Evolutionary conservation across 2,329 filamentous ascomycete species (phyloP).

Genomic region (Colletotrichum scovillei): DNA sequence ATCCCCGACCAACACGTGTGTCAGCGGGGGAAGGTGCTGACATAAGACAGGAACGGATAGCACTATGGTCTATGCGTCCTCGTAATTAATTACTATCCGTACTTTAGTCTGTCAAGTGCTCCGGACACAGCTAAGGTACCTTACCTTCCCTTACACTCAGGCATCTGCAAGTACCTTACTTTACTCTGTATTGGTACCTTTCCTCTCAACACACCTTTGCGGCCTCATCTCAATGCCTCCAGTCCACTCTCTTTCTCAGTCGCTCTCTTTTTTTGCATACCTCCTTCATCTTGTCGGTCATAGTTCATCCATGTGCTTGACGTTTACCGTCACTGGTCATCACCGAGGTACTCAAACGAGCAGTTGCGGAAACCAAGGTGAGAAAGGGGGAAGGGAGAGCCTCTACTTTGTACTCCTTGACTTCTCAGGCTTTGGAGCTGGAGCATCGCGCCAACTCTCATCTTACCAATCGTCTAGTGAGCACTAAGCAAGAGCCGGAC

Average conservation of each 20-base stretch:
- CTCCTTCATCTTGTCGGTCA: not conserved
- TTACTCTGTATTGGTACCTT: too few species aligned
- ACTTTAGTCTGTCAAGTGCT: not conserved
- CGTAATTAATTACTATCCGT: not conserved
- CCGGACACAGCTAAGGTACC: too few species aligned
- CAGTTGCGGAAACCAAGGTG: not conserved
- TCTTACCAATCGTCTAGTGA: constrained; percentile 3
- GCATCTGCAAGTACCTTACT: too few species aligned
- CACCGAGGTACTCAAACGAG: not conserved
- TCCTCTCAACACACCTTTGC: not conserved
- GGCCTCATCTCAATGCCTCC: not conserved
- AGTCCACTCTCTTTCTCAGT: not conserved
- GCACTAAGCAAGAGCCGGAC: constrained; percentile 18
- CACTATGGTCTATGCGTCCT: not conserved
- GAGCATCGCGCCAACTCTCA: not conserved
- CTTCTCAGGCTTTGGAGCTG: not conserved
- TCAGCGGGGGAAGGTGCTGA: not conserved
- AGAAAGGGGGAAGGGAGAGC: not conserved
- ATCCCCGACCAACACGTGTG: constrained; percentile 6
- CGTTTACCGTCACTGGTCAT: not conserved
- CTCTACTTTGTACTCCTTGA: not conserved
- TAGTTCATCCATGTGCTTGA: not conserved
- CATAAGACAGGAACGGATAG: not conserved
- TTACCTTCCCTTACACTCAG: too few species aligned
- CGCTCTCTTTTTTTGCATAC: not conserved